Base-by-base conservation (phyloP, 495 filamentous ascomycete species). In the Penicillium salamii region DNA sequence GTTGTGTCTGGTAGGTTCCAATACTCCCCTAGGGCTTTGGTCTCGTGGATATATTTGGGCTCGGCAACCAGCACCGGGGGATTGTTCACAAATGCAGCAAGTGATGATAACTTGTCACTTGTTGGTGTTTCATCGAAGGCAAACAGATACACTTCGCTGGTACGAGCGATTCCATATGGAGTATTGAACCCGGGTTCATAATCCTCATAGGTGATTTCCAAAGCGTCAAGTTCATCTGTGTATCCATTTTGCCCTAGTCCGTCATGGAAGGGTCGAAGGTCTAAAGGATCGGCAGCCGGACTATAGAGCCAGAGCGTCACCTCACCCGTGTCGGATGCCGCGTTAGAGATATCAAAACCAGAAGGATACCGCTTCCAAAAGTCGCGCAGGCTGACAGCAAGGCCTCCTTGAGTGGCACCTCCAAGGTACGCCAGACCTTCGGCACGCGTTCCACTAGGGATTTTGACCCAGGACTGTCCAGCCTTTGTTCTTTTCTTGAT, bases 181-280 rank as follows among this genome's bases (percentile, higher is more conserved):
- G 76, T 76, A 36, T 66, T 64, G 42, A 71, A 74, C 1, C 68
- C 74, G 3, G 58, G 67, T 42, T 78, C 76, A 15, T 65, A 78
- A 41, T 80, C 77, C 34, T 80, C 77, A 46, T 80, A 80, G 0
- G 77, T 80, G n/a, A 78, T 70, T n/a, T 77, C 64, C 13, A 78
- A 65, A 1, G 72, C 77, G 23, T 78, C 72, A 0, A 76, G 43
- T 41, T 80, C 75, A 28, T 77, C 63, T 5, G 58, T 64, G 33
- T 78, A 79, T 0, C 66, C 70, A 41, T 77, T 65, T 34, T 72
- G 37, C 0, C 69, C 71, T 20, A 80, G 47, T 9, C 74, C 72
- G 43, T 78, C 74, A 23, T 80, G 77, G 52, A 69, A 80, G 1
- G 75, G 70, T 11, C 70, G 56, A 11, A 72, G 58, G 40, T 80